A percentile compares a stretch with the other conserved stretches of the same genome.
Evolutionary conservation across 768 basidiomycete species (phyloP).

Genomic region (Mycena rosella): DNA sequence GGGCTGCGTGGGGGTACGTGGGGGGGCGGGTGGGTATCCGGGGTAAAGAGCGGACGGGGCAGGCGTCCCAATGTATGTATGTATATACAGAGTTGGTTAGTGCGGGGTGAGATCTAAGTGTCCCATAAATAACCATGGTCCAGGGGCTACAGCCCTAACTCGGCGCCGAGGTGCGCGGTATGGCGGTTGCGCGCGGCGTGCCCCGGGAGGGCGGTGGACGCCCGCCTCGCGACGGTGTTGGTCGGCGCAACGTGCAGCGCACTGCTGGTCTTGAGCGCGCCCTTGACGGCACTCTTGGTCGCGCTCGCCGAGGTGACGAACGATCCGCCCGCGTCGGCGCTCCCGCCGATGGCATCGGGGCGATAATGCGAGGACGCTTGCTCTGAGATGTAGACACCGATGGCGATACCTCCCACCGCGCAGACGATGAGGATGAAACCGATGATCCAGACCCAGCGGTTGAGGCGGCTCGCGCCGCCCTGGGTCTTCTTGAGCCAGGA

Average conservation of each 20-base stretch:
- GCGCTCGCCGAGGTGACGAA: conserved; percentile 26
- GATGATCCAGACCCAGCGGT: conserved; percentile 78
- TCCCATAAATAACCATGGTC: conserved; percentile 13
- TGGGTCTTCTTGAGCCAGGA: conserved; percentile 79
- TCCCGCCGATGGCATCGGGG: conserved; percentile 77
- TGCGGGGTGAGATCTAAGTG: neutral
- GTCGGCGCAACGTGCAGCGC: conserved; percentile 70
- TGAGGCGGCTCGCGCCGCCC: conserved; percentile 62
- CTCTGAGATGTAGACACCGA: conserved; percentile 72
- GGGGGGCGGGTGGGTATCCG: conserved; percentile 23
- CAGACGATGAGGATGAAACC: conserved; percentile 69
- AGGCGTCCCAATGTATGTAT: conserved; percentile 18
- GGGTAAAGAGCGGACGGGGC: conserved; percentile 38
- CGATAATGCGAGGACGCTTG: conserved; percentile 60
- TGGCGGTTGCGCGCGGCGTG: conserved; percentile 29
- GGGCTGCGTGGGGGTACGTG: neutral
- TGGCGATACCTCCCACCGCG: conserved; percentile 67
- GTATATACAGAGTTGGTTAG: conserved; percentile 6
- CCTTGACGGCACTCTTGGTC: conserved; percentile 40
- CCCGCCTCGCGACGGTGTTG: conserved; percentile 59
- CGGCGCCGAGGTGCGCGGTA: conserved; percentile 7
- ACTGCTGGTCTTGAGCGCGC: conserved; percentile 38
- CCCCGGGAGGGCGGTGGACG: conserved; percentile 5
- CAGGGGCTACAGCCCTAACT: conserved; percentile 3
- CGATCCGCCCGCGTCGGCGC: conserved; percentile 57